Conservation (phyloP, 2,329 filamentous ascomycete genomes). For the Stemphylium lycopersici region DNA sequence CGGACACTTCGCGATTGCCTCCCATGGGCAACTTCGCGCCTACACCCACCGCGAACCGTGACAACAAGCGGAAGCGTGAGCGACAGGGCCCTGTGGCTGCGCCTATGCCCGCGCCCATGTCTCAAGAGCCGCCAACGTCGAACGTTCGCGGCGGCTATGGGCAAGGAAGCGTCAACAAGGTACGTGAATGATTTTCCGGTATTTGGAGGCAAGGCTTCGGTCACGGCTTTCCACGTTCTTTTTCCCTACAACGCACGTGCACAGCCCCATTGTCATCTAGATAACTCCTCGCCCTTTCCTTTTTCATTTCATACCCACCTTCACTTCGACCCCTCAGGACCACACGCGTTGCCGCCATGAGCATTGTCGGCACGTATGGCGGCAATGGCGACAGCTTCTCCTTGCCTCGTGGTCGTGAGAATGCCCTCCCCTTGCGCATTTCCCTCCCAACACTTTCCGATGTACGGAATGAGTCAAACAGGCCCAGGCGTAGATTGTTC, state of each 20-base stretch:
- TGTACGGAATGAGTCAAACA: not conserved
- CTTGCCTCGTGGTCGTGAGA: not conserved
- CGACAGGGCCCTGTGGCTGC: constrained; percentile 59
- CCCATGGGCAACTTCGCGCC: constrained; percentile 95
- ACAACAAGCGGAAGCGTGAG: constrained; percentile 82
- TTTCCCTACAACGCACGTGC: constrained; percentile 9
- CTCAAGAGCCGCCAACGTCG: constrained; percentile 42
- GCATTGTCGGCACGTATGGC: not conserved
- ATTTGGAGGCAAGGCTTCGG: constrained; percentile 1
- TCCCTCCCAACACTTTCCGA: not conserved
- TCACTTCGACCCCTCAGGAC: not conserved
- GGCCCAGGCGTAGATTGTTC: not conserved
- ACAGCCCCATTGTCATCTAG: constrained; percentile 1
- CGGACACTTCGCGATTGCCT: constrained; percentile 66
- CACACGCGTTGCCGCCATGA: not conserved
- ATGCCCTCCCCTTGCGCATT: not conserved
- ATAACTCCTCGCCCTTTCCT: not conserved
- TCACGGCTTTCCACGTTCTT: constrained; percentile 4
- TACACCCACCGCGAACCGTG: constrained; percentile 80
- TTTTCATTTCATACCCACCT: not conserved
- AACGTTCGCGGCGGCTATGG: constrained; percentile 40
- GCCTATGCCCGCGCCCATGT: constrained; percentile 40
- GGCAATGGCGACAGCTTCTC: not conserved
- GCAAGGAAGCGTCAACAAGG: constrained; percentile 41
- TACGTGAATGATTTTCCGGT: constrained; percentile 21